Base-by-base conservation (phyloP, 352 stramenopile genomes). In the Phytophthora pseudosyringae region DNA sequence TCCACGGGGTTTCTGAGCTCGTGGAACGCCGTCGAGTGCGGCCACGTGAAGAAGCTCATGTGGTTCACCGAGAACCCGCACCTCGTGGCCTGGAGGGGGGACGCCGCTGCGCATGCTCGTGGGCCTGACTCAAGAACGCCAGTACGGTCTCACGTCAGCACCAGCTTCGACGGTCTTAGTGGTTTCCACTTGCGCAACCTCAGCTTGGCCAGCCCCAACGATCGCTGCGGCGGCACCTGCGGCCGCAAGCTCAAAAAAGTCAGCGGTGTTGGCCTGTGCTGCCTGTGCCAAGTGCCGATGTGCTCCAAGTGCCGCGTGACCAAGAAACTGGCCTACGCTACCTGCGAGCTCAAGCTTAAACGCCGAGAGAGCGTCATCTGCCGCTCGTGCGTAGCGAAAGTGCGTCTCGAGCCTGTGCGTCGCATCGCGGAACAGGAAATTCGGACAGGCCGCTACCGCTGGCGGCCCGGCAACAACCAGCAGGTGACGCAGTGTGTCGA, bases 1-100 rank as follows among this genome's bases (percentile, higher is more conserved):
- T 78, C 76, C 9, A 85, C 61, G n/a, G 73, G 71, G 3, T 80
- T 80, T 39, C 55, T 80, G 9, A 82, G 67, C 40, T 81, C 69
- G 7, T 84, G 76, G 76, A 85, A 85, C 31, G 56, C 74, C 4
- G 63, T 82, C 45, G 70, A 81, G 56, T 80, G 67, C 44, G 63
- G 64, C 25, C 63, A 81, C 26, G 54, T 76, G n/a, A 82, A 82
- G 50, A 86, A 86, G 55, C 66, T 83, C 50, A 73, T 78, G 71
- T 87, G 73, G 76, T 72, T 78, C 31, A 33, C 63, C 15, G 54
- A 73, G 13, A 73, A 78, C 44, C 70, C 67, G 21, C 67, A 78
- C 10, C 43, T 63, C 9, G 67, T 71, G 29, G 40, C 21, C 43
- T 74, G 66, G 66, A 71, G 56, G 16, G 55, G 66, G 2, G 60